phyloP scores from a whole-genome alignment of 768 basidiomycete species.

The Mycena galopus region DNA sequence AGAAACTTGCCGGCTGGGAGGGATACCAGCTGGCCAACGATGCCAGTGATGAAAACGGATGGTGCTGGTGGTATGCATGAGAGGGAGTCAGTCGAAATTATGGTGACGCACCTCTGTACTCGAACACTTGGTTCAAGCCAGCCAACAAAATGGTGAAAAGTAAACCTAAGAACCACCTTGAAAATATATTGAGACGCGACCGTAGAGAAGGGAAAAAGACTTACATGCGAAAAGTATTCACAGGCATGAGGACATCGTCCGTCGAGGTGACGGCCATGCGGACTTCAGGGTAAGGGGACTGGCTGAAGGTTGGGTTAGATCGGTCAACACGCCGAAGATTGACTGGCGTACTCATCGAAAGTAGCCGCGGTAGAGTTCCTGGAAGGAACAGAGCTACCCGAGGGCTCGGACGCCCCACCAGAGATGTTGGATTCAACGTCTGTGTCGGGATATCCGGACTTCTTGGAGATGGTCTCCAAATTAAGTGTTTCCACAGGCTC shows the following conservation, averaged over 20 bases:
- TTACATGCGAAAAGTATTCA: constrained; percentile 84
- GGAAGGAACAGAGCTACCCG: not conserved
- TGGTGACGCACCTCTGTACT: constrained; percentile 64
- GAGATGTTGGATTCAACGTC: constrained; percentile 13
- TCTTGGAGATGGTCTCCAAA: constrained; percentile 2
- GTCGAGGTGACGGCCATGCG: constrained; percentile 85
- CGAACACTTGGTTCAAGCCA: constrained; percentile 74
- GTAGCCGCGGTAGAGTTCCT: constrained; percentile 59
- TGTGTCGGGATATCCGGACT: not conserved
- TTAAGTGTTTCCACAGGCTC: not conserved
- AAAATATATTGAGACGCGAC: not conserved
- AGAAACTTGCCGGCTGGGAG: constrained; percentile 82
- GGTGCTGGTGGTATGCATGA: constrained; percentile 81
- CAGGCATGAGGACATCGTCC: constrained; percentile 83
- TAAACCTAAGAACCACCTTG: constrained; percentile 79
- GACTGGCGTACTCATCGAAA: constrained; percentile 74
- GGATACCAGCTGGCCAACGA: constrained; percentile 80
- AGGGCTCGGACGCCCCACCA: constrained; percentile 43
- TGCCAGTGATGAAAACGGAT: constrained; percentile 71
- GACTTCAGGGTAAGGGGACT: constrained; percentile 92
- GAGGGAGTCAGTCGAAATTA: constrained; percentile 65
- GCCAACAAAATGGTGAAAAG: constrained; percentile 68
- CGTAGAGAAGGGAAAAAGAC: constrained; percentile 33
- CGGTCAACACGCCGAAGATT: not conserved
- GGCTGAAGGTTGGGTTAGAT: constrained; percentile 56